Base-by-base conservation (phyloP, 805 yeast species). In the Candida incommunis region DNA sequence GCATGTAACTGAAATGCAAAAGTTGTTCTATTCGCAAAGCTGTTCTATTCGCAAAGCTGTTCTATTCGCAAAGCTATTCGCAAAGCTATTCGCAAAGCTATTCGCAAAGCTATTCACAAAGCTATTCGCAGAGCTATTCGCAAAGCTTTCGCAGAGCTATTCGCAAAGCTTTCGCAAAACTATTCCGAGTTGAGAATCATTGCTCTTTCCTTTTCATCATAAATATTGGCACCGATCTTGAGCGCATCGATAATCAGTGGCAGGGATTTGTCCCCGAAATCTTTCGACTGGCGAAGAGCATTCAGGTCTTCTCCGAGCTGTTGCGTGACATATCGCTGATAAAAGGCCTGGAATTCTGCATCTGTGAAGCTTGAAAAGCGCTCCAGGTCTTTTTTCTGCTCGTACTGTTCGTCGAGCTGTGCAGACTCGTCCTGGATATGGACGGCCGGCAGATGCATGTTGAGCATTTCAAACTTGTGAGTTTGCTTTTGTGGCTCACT, bases 231-330 rank as follows among this genome's bases (percentile, higher is more conserved):
- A 24, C 69, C 69, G 44, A 59, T 56, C 46, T 63, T 64, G 40
- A 65, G 55, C 1, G 65, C 66, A 16, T 57, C 54, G 24, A 64
- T 56, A 18, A 65, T 52, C 44, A 60, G 51, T 18, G 52, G 51
- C 26, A 66, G 49, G 3, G 64, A 55, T n/a, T 58, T 56, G 7
- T 51, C 51, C 15, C 52, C 52, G 48, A 76, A 71, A 16, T 65
- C 67, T 7, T 72, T 59, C 45, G 74, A 68, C 45, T 58, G 57
- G 18, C 72, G 73, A 45, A 66, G 61, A 22, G 66, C 53, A 9
- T 54, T 60, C 23, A 66, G 59, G 37, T 68, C 68, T 18, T 64
- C 64, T 51, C 78, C 70, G 48, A 75, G 66, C 52, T 70, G 70
- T 11, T 71, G 62, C 43, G 75, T 72, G 29, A 65, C 58, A 23